Evolutionary conservation across 2,329 filamentous ascomycete genomes (phyloP), one percentile per base, ranked within the genome.

Genomic region (Coniochaeta ligniaria): DNA sequence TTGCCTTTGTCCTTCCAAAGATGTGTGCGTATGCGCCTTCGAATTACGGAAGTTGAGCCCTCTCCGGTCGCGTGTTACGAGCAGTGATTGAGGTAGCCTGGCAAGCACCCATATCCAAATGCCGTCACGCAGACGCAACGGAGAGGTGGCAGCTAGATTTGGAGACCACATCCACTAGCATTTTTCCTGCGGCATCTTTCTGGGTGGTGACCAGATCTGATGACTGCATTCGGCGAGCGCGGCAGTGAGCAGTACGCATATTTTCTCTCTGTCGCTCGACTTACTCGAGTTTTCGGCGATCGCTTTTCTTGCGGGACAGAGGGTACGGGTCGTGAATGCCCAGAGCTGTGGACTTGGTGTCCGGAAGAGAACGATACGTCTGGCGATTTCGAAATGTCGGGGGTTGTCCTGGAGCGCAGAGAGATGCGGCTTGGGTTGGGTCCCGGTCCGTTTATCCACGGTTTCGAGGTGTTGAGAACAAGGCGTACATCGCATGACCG

Each of bases 141-240:
- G 54, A 57, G 54, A 57, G 54, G 54, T 57, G 54, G 54, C 54
- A 35, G 28, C 54, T 57, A 35, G 54, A n/a, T 57, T 33, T 35
- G 54, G 31, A 57, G 31, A 38, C 33, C 54, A 6, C 54, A 35
- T 63, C 58, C 58, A 63, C 65, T 64, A 61, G 61, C 60, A 65
- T 47, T 59, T 47, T 31, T 14, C 5, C 3, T 11, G 24, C 24
- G 56, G 22, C 47, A 56, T 66, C 62, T 61, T 55, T 55, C 62
- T 65, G 66, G 68, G 62, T 68, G 68, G 68, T 65, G 60, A 68
- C 68, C 66, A 61, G 64, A 60, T 63, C 28, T 63, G 62, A 62
- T 62, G 62, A 58, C 43, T 57, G 63, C 52, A 60, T 59, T 52
- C 59, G 60, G 66, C 65, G 66, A 68, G 67, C 66, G 62, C 60